Conservation (phyloP, 2,329 filamentous ascomycete genomes). For the Claviceps humidiphila region DNA sequence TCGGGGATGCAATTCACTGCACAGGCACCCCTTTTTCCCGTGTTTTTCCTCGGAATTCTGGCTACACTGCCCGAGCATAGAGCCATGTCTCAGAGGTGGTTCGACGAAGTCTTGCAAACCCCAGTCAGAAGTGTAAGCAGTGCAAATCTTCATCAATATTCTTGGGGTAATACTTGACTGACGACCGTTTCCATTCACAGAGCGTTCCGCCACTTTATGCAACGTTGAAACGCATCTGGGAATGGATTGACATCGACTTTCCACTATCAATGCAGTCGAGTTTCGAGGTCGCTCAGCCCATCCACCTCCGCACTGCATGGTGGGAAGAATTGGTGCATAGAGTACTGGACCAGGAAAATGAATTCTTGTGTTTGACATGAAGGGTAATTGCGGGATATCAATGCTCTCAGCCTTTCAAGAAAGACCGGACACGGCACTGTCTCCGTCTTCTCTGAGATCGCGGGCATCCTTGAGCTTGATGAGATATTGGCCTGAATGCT, state of each 20-base stretch:
- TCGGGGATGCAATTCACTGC: constrained; percentile 27
- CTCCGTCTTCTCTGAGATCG: constrained; percentile 21
- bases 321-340: constrained; percentile 26
- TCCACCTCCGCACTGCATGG: constrained; percentile 22
- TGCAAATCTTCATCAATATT: background rate
- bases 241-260: constrained; percentile 20
- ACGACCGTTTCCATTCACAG: constrained; percentile 10
- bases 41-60: constrained; percentile 27
- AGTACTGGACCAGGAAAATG: constrained; percentile 18
- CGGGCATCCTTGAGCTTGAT: constrained; percentile 18
- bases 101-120: constrained; percentile 21
- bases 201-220: constrained; percentile 26
- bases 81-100: constrained; percentile 20
- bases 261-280: constrained; percentile 7
- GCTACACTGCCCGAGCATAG: constrained; percentile 17
- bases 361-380: constrained; percentile 27
- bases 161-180: background rate
- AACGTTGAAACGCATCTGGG: constrained; percentile 21
- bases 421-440: constrained; percentile 24
- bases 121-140: constrained; percentile 28
- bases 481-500: constrained; percentile 23
- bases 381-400: background rate
- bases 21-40: constrained; percentile 27
- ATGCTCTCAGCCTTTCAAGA: background rate
- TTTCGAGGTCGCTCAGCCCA: constrained; percentile 9